Conservation (phyloP, 345 rosid genomes). For the Populus euphratica region DNA sequence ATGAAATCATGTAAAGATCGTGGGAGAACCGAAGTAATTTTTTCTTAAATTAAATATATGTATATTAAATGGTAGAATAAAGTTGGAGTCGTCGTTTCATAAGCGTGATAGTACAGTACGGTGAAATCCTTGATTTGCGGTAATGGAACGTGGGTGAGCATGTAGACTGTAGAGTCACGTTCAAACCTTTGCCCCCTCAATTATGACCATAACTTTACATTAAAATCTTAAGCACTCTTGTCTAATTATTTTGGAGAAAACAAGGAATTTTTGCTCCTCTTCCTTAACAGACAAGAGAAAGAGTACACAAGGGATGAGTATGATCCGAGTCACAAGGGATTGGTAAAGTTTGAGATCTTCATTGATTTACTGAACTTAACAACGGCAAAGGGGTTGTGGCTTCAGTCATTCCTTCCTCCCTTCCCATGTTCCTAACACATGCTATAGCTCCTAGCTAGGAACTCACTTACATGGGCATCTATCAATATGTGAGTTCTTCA, state of each 20-base stretch:
- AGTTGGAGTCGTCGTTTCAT: not conserved
- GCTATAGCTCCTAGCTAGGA: not conserved
- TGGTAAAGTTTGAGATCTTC: not conserved
- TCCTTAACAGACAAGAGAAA: not conserved
- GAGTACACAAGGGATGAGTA: not conserved
- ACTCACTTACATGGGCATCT: too few species aligned
- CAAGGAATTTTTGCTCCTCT: conserved; percentile 13
- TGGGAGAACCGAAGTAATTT: too few species aligned
- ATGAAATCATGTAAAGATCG: too few species aligned
- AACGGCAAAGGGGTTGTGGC: not conserved
- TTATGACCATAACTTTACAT: not conserved
- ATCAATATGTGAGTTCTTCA: not conserved
- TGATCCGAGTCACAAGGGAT: not conserved
- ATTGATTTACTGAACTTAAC: not conserved
- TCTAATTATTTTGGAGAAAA: conserved; percentile 12
- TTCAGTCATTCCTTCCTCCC: too few species aligned
- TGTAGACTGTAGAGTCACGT: not conserved
- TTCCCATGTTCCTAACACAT: not conserved
- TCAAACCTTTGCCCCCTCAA: not conserved
- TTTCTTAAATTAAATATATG: too few species aligned
- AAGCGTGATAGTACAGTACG: not conserved
- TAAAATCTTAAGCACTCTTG: not conserved
- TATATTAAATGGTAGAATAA: not conserved
- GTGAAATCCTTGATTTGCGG: conserved; percentile 9
- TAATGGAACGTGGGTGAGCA: conserved; percentile 8